Evolutionary conservation across 805 yeast genomes (phyloP), one percentile per base, ranked within the genome.

Genomic region (Ogataea haglerorum): DNA sequence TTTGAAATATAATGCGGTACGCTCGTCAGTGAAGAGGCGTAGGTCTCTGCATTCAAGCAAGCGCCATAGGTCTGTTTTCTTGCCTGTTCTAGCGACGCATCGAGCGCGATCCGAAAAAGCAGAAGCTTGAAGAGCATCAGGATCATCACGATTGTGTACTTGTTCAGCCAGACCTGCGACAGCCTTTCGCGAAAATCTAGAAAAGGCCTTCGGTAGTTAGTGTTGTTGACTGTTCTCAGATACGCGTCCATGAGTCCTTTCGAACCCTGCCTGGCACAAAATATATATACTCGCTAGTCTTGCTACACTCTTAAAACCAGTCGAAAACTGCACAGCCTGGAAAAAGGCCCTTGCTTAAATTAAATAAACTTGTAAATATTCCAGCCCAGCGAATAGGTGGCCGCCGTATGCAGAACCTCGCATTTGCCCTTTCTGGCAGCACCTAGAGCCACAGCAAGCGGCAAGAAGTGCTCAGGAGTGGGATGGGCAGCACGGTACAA

Each of bases 401-500:
- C 75, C 19, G 56, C 67, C 22, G 69, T 66, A 53, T 76, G 79
- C 10, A 80, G 31, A 45, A 73, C 76, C 34, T 63, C 60, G 30
- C 72, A 75, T 1, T 44, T 39, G 21, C 67, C 72, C 10, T 67
- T 68, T 14, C 68, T 61, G 15, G 78, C 70, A 23, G 82, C 75
- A 21, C 82, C 78, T 2, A 79, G 78, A 10, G 70, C 78, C 30
- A 78, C 86, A 26, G 78, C 75, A 6, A 80, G 51, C 1, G 91
- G 91, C 49, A 77, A 60, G 45, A 85, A 76, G 60, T 85, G 95
- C 48, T 85, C 95, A 36, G 79, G 63, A 0, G 90, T 80, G 8
- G 95, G 95, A 60, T 85, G 95, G 0, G 91, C 82, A 24, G 59
- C 52, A 9, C 43, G 18, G 27, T 59, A 64, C 26, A 80, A 56